phyloP scores from a whole-genome alignment of 768 basidiomycete species.

The Sporobolomyces pararoseus region DNA sequence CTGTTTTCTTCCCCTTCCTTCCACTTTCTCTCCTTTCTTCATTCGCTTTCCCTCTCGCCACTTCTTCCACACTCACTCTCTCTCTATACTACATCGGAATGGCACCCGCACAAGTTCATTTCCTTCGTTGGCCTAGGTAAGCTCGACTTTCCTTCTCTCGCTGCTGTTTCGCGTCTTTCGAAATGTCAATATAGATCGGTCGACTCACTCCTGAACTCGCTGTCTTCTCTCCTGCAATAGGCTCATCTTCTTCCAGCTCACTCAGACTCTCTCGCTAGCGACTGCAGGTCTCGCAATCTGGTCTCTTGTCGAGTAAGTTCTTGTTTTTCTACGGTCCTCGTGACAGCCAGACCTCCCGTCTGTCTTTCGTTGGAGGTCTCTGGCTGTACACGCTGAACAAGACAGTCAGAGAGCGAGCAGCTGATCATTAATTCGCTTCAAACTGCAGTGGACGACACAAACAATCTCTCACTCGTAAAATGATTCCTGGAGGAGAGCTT shows the following conservation, averaged over 20 bases:
- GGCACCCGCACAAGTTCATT: conserved; percentile 10
- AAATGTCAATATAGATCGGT: background rate
- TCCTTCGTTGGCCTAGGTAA: conserved; percentile 16
- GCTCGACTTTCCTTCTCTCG: background rate
- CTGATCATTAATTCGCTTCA: too few species aligned
- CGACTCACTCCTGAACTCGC: background rate
- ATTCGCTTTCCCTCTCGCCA: background rate
- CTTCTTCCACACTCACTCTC: background rate
- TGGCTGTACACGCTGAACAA: too few species aligned
- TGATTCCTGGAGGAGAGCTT: conserved; percentile 13
- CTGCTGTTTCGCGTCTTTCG: too few species aligned
- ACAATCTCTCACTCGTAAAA: background rate
- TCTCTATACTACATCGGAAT: background rate
- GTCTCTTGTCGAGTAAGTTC: conserved; percentile 18
- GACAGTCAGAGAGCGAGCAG: too few species aligned
- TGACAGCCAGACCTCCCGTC: too few species aligned
- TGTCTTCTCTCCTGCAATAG: background rate
- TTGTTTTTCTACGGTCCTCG: background rate
- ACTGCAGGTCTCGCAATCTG: conserved; percentile 21
- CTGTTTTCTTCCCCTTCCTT: too few species aligned
- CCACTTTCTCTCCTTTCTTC: too few species aligned
- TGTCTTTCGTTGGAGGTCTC: too few species aligned
- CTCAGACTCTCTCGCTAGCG: conserved; percentile 7
- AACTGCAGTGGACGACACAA: conserved; percentile 24
- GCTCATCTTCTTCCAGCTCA: conserved; percentile 18